Evolutionary conservation across 306 rosid genomes (phyloP).

Genomic region (Sindora glabra): DNA sequence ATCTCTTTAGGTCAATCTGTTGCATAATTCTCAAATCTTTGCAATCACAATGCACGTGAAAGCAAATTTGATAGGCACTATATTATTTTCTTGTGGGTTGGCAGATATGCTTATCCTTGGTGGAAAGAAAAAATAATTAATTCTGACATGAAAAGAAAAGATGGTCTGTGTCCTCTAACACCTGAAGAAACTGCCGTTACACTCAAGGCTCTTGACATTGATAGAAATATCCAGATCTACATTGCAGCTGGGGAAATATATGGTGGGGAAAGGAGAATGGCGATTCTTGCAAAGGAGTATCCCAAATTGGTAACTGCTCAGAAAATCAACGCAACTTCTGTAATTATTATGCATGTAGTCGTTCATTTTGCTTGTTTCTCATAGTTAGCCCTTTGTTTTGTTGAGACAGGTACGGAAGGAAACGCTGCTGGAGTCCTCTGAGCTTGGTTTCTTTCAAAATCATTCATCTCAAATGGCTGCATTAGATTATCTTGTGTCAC

Average conservation of each 20-base stretch:
- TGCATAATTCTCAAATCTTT: conserved; percentile 2
- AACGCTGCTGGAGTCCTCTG: conserved; percentile 77
- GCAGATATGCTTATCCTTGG: conserved; percentile 98
- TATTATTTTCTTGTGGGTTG: conserved; percentile 14
- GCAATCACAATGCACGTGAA: neutral
- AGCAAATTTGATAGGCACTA: neutral
- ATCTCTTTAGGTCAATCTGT: neutral
- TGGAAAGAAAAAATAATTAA: conserved; percentile 96
- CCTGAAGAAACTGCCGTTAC: conserved; percentile 98
- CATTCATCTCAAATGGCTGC: conserved; percentile 99
- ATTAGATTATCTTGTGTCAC: conserved; percentile 87
- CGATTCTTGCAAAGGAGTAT: conserved; percentile 59
- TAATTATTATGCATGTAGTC: conserved; percentile 2
- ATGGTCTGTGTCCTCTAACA: conserved; percentile 91
- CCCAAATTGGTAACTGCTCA: conserved; percentile 67
- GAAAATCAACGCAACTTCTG: conserved; percentile 3
- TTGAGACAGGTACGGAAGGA: conserved; percentile 84
- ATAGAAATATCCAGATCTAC: conserved; percentile 81
- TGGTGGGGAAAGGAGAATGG: conserved; percentile 82
- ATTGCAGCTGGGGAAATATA: conserved; percentile 98
- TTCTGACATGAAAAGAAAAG: conserved; percentile 92
- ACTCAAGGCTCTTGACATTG: conserved; percentile 77
- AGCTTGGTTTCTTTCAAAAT: conserved; percentile 76
- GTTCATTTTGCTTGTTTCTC: neutral
- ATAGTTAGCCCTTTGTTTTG: conserved; percentile 9